Percentiles rank a stretch among this genome's conserved stretches.
These are phyloP conservation scores for Salvia splendens DNA, from an alignment of 257 asterid genomes.

Conservation along the genomic window DNA sequence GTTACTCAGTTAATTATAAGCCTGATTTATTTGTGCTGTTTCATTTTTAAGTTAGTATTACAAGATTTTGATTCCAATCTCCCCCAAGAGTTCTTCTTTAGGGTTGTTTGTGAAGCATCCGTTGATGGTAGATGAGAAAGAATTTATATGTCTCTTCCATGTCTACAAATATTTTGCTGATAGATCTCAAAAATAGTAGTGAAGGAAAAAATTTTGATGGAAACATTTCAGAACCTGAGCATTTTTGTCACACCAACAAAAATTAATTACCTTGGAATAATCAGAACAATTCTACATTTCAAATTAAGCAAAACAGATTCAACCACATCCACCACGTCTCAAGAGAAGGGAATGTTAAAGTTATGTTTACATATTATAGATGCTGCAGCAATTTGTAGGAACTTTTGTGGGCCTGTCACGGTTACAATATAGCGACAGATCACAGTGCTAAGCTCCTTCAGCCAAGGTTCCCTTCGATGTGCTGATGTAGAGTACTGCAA, in stretches of 20 bases:
- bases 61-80: no score
- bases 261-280: not conserved
- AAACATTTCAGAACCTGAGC: not conserved
- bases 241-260: not conserved
- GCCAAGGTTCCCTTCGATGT: constrained; percentile 82
- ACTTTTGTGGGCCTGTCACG: constrained; percentile 15
- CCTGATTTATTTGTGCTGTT: no score
- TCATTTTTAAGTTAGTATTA: no score
- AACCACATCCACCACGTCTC: constrained; percentile 8
- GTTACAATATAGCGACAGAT: constrained; percentile 2
- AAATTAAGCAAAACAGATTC: constrained; percentile 7
- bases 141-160: no score
- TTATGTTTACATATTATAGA: constrained; percentile 28
- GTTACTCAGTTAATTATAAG: no score
- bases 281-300: not conserved
- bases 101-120: no score
- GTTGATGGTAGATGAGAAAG: no score
- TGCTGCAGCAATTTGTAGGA: not conserved
- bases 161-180: no score
- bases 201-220: no score
- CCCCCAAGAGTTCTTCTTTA: no score
- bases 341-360: not conserved
- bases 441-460: constrained; percentile 70
- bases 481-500: constrained; percentile 93
- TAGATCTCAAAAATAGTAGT: no score